phyloP scores from a whole-genome alignment of 345 rosid genomes.

The Moringa oleifera region DNA sequence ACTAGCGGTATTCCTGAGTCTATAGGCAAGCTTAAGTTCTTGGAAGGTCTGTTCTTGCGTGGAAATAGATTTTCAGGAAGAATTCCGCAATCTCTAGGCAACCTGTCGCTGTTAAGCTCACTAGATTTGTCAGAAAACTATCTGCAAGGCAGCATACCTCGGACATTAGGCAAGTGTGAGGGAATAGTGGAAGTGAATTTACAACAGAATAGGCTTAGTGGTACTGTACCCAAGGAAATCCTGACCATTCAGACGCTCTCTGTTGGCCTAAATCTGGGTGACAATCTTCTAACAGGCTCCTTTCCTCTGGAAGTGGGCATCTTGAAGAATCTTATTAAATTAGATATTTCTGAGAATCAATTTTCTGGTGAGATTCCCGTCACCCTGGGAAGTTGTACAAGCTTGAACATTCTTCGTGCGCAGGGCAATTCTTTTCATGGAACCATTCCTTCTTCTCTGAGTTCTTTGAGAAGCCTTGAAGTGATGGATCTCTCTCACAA shows the following conservation, averaged over 20 bases:
- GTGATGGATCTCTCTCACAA: constrained; percentile 12
- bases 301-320: constrained; percentile 7
- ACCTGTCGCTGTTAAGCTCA: neutral
- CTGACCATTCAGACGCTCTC: neutral
- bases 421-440: constrained; percentile 4
- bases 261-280: neutral
- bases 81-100: constrained; percentile 14
- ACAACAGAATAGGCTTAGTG: constrained; percentile 9
- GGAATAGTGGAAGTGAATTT: neutral
- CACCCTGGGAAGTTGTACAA: constrained; percentile 9
- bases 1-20: neutral
- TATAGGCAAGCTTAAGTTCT: constrained; percentile 10
- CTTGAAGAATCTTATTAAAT: neutral
- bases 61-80: constrained; percentile 1
- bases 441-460: constrained; percentile 11
- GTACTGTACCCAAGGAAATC: constrained; percentile 6
- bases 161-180: constrained; percentile 3
- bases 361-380: constrained; percentile 9
- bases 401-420: neutral
- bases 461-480: constrained; percentile 6
- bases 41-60: neutral
- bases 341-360: constrained; percentile 11
- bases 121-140: constrained; percentile 2
- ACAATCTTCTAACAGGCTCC: constrained; percentile 9
- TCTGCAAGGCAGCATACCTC: constrained; percentile 14